Evolutionary conservation across 2,329 filamentous ascomycete genomes (phyloP).

Genomic region (Ophiostoma sp.): DNA sequence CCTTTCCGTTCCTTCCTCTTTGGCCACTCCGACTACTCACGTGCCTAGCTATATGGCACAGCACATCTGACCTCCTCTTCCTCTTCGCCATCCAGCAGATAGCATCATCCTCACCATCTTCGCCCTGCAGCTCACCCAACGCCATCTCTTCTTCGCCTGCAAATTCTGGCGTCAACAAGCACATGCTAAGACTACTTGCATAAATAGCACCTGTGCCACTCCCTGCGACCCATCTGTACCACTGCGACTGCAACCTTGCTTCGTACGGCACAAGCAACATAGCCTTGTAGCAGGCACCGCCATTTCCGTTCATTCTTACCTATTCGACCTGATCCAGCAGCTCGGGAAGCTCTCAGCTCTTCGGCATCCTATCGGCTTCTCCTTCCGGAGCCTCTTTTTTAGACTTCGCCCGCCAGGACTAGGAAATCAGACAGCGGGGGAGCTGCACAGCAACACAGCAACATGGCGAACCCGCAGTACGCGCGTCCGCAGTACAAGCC

Average conservation of each 20-base stretch:
- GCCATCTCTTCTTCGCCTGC: background rate
- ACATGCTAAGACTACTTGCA: background rate
- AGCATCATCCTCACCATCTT: background rate
- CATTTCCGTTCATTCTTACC: background rate
- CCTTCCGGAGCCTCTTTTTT: background rate
- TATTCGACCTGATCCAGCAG: background rate
- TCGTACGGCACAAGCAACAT: background rate
- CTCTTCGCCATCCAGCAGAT: background rate
- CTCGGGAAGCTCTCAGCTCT: background rate
- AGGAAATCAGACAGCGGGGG: background rate
- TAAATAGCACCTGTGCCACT: constrained; percentile 9
- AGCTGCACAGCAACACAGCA: constrained; percentile 18
- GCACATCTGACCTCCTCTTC: background rate
- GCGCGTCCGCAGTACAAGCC: constrained; percentile 19
- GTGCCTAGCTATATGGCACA: background rate
- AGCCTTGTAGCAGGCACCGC: constrained; percentile 4
- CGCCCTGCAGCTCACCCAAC: background rate
- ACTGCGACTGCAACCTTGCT: constrained; percentile 9
- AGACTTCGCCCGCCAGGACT: background rate
- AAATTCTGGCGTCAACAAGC: background rate
- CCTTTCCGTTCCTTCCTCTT: background rate
- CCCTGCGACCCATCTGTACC: background rate
- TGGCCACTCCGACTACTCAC: background rate
- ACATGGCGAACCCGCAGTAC: constrained; percentile 26
- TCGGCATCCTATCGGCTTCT: background rate